Conservation (phyloP, 768 basidiomycete genomes). For the Russula abietina region DNA sequence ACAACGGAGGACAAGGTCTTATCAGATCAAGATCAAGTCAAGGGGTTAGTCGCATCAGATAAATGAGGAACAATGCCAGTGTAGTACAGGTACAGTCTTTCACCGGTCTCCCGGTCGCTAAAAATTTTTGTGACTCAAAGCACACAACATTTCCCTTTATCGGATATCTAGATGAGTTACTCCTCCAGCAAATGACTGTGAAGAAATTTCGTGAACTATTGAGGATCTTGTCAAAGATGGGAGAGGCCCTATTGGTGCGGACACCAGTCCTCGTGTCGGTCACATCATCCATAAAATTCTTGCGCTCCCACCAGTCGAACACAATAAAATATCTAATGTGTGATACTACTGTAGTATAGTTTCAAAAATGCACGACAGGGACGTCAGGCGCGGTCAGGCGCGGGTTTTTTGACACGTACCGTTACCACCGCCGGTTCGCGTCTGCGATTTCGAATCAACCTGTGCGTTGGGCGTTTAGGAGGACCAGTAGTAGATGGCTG, state of each 20-base stretch:
- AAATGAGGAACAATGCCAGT: neutral
- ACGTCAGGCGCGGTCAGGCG: neutral
- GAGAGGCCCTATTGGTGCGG: neutral
- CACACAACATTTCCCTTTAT: neutral
- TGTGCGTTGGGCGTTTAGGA: neutral
- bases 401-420: neutral
- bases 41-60: neutral
- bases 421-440: neutral
- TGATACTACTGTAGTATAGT: neutral
- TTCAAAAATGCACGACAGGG: neutral
- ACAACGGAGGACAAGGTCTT: neutral
- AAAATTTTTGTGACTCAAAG: neutral
- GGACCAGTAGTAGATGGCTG: neutral
- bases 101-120: neutral
- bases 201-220: neutral
- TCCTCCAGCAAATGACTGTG: neutral
- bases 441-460: neutral
- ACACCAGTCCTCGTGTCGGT: neutral
- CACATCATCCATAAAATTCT: neutral
- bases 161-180: neutral
- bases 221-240: neutral
- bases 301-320: neutral
- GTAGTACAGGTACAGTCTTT: neutral
- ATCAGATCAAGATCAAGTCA: conserved; percentile 2
- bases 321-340: neutral